These are phyloP conservation scores for Lathyrus tuberosus DNA, from an alignment of 306 rosid genomes.

Conservation along the genomic window DNA sequence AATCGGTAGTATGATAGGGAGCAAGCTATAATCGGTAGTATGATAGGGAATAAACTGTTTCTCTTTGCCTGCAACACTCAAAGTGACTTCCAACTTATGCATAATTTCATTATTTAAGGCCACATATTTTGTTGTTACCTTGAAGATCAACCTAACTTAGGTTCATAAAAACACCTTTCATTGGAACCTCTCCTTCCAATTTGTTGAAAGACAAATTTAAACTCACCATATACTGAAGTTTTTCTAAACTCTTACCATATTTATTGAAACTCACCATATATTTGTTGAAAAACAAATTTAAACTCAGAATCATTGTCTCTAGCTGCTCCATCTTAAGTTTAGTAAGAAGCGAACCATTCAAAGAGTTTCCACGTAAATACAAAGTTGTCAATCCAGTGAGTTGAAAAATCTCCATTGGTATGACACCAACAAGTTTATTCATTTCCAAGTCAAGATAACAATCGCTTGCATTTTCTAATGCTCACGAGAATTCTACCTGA, in stretches of 20 bases:
- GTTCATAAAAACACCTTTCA: conserved; percentile 48
- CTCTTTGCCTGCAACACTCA: conserved; percentile 29
- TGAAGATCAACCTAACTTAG: conserved; percentile 36
- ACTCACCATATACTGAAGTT: no score
- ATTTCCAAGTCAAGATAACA: conserved; percentile 1
- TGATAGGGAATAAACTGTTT: no score
- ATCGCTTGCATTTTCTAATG: conserved; percentile 37
- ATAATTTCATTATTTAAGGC: conserved; percentile 37
- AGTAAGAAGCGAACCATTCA: conserved; percentile 42
- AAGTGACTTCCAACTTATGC: conserved; percentile 28
- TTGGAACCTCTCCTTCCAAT: no score
- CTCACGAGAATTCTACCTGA: conserved; percentile 41
- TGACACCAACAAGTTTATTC: conserved; percentile 43
- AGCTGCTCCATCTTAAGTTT: conserved; percentile 38
- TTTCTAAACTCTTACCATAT: no score
- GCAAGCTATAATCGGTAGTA: no score
- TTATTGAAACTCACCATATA: conserved; percentile 49
- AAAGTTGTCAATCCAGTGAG: conserved; percentile 32
- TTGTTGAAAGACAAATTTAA: no score
- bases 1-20: conserved; percentile 38
- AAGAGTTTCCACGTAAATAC: conserved; percentile 33
- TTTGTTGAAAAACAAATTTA: conserved; percentile 51
- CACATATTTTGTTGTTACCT: conserved; percentile 45
- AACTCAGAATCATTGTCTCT: conserved; percentile 17
- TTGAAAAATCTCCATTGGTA: conserved; percentile 43